Percentiles rank a stretch among this genome's conserved stretches.
These are phyloP conservation scores for Isatis tinctoria DNA, from an alignment of 345 rosid genomes.

Conservation along the genomic window DNA sequence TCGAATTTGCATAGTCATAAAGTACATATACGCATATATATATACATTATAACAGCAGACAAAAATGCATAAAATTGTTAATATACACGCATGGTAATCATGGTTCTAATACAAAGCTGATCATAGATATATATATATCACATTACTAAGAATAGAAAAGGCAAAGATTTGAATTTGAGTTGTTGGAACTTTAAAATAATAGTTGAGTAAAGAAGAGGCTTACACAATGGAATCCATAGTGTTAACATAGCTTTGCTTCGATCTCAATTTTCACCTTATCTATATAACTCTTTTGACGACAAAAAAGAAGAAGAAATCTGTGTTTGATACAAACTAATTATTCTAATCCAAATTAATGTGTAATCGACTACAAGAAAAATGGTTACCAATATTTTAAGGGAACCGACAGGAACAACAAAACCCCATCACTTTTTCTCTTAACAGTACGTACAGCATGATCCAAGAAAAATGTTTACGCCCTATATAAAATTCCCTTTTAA, in stretches of 20 bases:
- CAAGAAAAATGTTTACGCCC: not conserved
- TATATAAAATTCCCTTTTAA: not conserved
- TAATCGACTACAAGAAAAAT: not conserved
- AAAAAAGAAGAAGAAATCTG: not conserved
- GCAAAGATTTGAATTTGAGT: slow-evolving; percentile 2
- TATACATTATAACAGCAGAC: not conserved
- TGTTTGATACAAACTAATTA: not conserved
- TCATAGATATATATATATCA: slow-evolving; percentile 5
- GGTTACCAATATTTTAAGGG: not conserved
- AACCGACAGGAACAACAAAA: not conserved
- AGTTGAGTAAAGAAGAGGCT: slow-evolving; percentile 29
- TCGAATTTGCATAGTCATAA: not conserved
- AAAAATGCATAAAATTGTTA: not conserved
- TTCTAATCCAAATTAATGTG: not conserved
- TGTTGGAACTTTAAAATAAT: slow-evolving; percentile 19
- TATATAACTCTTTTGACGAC: not conserved
- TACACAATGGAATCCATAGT: slow-evolving; percentile 11
- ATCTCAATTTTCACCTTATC: slow-evolving; percentile 1
- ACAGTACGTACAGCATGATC: not conserved
- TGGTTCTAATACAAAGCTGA: not conserved
- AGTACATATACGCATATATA: not conserved
- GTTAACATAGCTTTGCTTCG: slow-evolving; percentile 24
- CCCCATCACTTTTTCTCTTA: not conserved
- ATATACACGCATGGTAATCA: not conserved
- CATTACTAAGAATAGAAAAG: slow-evolving; percentile 4